These are phyloP conservation scores for Leptographium lundbergii DNA, from an alignment of 2,329 filamentous ascomycete species.

Conservation along the genomic window DNA sequence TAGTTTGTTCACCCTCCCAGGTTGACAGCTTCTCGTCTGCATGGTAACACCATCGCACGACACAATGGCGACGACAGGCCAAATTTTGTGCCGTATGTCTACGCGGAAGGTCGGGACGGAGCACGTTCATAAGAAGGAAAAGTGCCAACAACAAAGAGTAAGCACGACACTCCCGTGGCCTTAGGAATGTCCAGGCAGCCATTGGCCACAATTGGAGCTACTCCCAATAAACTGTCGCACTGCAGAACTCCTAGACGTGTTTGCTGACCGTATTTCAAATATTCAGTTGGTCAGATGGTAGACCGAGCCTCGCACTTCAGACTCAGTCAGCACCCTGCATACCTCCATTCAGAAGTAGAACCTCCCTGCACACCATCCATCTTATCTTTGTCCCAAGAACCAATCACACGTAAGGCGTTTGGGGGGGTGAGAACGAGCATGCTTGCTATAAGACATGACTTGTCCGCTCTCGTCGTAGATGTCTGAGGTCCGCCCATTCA, in stretches of 20 bases:
- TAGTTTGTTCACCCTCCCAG: neutral
- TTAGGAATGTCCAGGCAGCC: neutral
- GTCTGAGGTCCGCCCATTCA: neutral
- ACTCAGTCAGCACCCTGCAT: neutral
- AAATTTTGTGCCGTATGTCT: too few species aligned
- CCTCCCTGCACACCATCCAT: neutral
- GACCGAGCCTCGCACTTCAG: neutral
- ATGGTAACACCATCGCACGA: neutral
- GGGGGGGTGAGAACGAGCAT: neutral
- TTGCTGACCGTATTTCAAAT: too few species aligned
- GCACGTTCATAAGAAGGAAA: too few species aligned
- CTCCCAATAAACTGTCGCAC: neutral
- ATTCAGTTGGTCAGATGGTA: too few species aligned
- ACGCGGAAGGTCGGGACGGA: too few species aligned
- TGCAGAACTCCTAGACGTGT: too few species aligned
- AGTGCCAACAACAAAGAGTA: neutral
- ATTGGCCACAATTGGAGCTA: neutral
- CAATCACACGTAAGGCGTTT: neutral
- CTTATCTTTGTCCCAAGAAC: neutral
- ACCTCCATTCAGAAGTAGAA: neutral
- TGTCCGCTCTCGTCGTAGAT: neutral
- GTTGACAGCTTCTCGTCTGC: too few species aligned
- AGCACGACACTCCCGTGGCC: neutral
- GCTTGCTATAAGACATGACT: neutral
- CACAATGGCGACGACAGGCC: neutral